Percentiles rank a stretch among this genome's conserved stretches.
These are phyloP conservation scores for Saccharum spontaneum DNA, from an alignment of 176 grass and related monocot genomes.

Conservation along the genomic window DNA sequence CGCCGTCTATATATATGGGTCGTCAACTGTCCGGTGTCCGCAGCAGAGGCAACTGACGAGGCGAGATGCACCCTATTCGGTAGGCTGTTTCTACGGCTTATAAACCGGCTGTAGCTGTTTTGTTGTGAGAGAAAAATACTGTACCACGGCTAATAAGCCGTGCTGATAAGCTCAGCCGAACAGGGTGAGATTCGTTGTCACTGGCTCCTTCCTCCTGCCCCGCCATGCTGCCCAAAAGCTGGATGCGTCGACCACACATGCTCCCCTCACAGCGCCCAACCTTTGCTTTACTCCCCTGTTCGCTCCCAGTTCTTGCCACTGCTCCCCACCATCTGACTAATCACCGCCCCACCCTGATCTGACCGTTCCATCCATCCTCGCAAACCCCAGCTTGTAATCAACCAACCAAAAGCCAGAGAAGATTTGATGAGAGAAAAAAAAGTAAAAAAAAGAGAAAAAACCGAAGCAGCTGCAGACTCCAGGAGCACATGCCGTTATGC, in stretches of 20 bases:
- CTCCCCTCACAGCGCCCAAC: constrained; percentile 13
- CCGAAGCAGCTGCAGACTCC: no score
- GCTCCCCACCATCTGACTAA: constrained; percentile 15
- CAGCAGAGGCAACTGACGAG: not conserved
- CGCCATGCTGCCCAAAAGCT: constrained; percentile 36
- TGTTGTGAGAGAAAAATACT: no score
- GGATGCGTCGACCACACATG: constrained; percentile 41
- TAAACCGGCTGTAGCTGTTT: no score
- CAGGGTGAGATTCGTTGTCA: not conserved
- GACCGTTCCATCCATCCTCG: constrained; percentile 11
- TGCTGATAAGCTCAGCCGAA: no score
- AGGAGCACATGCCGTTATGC: not conserved
- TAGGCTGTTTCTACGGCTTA: no score
- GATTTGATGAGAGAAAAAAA: not conserved
- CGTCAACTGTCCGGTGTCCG: constrained; percentile 6
- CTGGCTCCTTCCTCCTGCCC: not conserved
- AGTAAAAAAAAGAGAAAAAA: no score
- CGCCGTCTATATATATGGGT: not conserved
- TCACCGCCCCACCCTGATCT: no score
- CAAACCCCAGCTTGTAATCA: not conserved
- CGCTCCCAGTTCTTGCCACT: not conserved
- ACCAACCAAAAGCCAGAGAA: not conserved
- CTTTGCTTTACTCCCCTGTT: constrained; percentile 28
- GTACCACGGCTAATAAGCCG: no score
- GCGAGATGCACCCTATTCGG: no score